Percentiles rank a stretch among this genome's conserved stretches.
Evolutionary conservation across 805 yeast species (phyloP).

Genomic region (Diddensiella transvaalensis): DNA sequence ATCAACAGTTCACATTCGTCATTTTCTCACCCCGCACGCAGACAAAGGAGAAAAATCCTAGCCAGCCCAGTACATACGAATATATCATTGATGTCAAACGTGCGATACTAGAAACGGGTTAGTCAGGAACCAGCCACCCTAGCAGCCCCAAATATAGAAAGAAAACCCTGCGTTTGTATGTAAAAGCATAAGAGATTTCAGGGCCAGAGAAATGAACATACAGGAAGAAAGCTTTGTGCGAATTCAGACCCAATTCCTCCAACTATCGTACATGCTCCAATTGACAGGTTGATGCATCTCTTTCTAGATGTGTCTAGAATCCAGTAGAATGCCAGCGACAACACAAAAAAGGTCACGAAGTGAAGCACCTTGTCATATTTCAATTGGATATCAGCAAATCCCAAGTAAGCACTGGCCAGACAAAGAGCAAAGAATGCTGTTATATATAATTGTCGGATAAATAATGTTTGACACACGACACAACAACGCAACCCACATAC

Average conservation of each 20-base stretch:
- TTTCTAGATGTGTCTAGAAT: conserved; percentile 37
- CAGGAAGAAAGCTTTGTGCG: conserved; percentile 33
- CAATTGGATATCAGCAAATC: conserved; percentile 31
- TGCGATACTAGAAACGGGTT: conserved; percentile 26
- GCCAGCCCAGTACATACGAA: conserved; percentile 32
- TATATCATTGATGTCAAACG: conserved; percentile 37
- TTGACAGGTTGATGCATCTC: conserved; percentile 34
- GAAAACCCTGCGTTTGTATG: too few relatives aligned
- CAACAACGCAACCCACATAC: conserved; percentile 24
- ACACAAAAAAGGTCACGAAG: conserved; percentile 34
- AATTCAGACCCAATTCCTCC: conserved; percentile 42
- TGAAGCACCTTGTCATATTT: conserved; percentile 38
- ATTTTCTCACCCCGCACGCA: too few relatives aligned
- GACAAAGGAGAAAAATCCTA: too few relatives aligned
- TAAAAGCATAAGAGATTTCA: neutral
- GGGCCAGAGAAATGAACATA: conserved; percentile 15
- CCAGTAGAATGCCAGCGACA: conserved; percentile 41
- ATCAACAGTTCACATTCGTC: too few relatives aligned
- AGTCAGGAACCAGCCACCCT: conserved; percentile 10
- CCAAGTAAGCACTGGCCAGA: conserved; percentile 27
- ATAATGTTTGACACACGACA: neutral
- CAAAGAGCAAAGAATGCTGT: conserved; percentile 26
- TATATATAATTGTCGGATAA: too few relatives aligned
- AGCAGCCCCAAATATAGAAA: neutral
- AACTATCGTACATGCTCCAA: conserved; percentile 31